Evolutionary conservation across 164 flowering plant species (phyloP).

Genomic region (Houttuynia cordata): DNA sequence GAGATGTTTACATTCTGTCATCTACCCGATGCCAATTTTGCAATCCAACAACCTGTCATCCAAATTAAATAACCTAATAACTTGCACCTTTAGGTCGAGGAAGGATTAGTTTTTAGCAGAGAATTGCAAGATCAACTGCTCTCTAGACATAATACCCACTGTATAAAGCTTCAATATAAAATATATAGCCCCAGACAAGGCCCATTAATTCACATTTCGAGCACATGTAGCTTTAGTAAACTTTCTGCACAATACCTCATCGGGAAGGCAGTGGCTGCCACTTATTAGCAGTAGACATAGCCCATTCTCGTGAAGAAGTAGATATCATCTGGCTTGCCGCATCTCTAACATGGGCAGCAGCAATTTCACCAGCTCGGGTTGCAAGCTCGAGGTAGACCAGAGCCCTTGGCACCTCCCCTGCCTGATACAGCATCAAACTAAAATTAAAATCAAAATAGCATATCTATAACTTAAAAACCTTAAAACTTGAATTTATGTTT

Average conservation of each 20-base stretch:
- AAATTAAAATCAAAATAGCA: background rate
- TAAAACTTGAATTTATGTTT: background rate
- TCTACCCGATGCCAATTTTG: too few relatives aligned
- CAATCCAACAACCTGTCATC: too few relatives aligned
- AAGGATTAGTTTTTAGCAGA: too few relatives aligned
- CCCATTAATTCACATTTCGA: background rate
- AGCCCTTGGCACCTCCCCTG: slow-evolving; percentile 70
- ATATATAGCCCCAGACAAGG: too few relatives aligned
- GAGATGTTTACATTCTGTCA: too few relatives aligned
- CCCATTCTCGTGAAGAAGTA: slow-evolving; percentile 38
- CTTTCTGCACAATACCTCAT: slow-evolving; percentile 8
- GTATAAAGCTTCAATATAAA: too few relatives aligned
- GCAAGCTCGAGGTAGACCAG: slow-evolving; percentile 85
- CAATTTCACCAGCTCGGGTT: slow-evolving; percentile 68
- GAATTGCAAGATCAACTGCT: too few relatives aligned
- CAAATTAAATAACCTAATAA: too few relatives aligned
- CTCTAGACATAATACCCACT: too few relatives aligned
- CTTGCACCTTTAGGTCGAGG: too few relatives aligned
- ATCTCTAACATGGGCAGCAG: slow-evolving; percentile 55
- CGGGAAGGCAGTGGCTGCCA: slow-evolving; percentile 56
- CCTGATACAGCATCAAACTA: slow-evolving; percentile 22
- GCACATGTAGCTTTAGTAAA: background rate
- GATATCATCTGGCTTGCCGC: slow-evolving; percentile 54
- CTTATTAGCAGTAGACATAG: slow-evolving; percentile 45
- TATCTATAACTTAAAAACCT: background rate